A percentile compares a stretch with the other conserved stretches of the same genome.
These are phyloP conservation scores for Beauveria sp. DNA, from an alignment of 2,329 filamentous ascomycete species.

Conservation along the genomic window DNA sequence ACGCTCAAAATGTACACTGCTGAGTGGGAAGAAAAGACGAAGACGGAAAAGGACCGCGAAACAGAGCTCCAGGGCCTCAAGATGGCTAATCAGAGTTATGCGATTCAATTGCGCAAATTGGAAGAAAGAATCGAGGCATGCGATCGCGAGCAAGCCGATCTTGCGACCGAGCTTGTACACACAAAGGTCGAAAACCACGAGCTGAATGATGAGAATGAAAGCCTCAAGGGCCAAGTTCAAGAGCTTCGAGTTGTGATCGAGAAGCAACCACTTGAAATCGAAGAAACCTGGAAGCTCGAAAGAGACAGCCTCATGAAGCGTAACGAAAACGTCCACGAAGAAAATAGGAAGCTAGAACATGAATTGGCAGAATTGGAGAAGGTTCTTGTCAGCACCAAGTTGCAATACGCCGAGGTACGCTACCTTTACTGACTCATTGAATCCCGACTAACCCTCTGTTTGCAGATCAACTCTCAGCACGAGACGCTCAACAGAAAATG, in stretches of 20 bases:
- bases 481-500: constrained; percentile 70
- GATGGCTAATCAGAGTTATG: constrained; percentile 56
- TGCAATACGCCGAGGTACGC: constrained; percentile 89
- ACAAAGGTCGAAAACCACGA: constrained; percentile 92
- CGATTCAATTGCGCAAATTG: constrained; percentile 71
- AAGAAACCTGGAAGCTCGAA: constrained; percentile 71
- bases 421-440: background rate
- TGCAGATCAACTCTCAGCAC: constrained; percentile 61
- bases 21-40: constrained; percentile 90
- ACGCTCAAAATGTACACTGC: constrained; percentile 70
- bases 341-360: constrained; percentile 82
- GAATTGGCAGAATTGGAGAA: constrained; percentile 88
- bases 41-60: constrained; percentile 74
- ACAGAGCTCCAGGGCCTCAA: constrained; percentile 70
- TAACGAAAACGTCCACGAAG: constrained; percentile 88
- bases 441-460: background rate
- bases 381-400: constrained; percentile 85
- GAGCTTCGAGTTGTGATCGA: constrained; percentile 84
- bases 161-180: constrained; percentile 85
- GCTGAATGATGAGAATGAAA: constrained; percentile 83
- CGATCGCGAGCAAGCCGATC: constrained; percentile 81
- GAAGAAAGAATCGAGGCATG: constrained; percentile 84
- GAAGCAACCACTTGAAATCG: constrained; percentile 81
- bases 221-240: constrained; percentile 71
- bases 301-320: constrained; percentile 88